A percentile compares a stretch with the other conserved stretches of the same genome.
Evolutionary conservation across 106 monocot species (phyloP).

Genomic region (Cymbidium sinense): DNA sequence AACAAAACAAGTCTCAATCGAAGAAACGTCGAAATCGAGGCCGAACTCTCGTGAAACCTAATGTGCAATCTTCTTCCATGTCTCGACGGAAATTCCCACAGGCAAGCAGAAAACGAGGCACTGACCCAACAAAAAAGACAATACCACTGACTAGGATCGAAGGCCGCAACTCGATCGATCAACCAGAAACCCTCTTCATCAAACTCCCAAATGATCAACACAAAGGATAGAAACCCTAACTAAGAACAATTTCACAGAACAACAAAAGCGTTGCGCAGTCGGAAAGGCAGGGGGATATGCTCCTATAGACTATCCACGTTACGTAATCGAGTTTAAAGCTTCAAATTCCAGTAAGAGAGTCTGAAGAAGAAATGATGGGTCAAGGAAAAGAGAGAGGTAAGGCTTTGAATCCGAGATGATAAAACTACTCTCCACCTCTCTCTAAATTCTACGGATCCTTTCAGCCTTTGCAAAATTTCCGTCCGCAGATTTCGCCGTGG

Average conservation of each 20-base stretch:
- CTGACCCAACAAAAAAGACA: neutral
- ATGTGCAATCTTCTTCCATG: constrained; percentile 7
- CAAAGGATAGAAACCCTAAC: neutral
- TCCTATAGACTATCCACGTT: neutral
- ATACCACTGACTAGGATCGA: neutral
- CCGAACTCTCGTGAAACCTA: neutral
- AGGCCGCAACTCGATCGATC: neutral
- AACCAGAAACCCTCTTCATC: neutral
- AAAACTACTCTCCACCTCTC: neutral
- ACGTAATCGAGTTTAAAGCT: neutral
- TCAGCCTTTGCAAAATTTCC: neutral
- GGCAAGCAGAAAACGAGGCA: too few relatives aligned
- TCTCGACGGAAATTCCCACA: neutral
- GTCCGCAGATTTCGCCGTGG: neutral
- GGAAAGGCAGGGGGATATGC: neutral
- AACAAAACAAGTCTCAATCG: neutral
- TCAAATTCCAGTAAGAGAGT: neutral
- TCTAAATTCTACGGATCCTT: neutral
- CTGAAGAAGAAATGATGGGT: neutral
- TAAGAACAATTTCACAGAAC: neutral
- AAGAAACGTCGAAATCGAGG: neutral
- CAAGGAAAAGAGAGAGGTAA: neutral
- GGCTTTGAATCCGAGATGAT: neutral
- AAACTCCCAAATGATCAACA: neutral
- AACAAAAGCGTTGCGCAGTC: neutral